Evolutionary conservation across 805 yeast genomes (phyloP), one percentile per base, ranked within the genome.

Genomic region (Monosporozyma unispora): DNA sequence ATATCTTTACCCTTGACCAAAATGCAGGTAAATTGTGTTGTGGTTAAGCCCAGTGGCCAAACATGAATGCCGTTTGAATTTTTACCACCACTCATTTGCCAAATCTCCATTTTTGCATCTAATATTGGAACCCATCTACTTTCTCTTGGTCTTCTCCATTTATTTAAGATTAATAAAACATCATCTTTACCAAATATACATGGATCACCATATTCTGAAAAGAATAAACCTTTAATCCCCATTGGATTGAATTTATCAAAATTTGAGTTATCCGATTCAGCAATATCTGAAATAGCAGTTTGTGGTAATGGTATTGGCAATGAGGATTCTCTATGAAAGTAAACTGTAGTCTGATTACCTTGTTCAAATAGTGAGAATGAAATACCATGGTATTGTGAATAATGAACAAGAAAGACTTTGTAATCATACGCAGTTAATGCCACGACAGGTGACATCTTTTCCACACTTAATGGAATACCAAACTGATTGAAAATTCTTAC

Each of bases 131-230:
- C 72, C 97, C 98, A 91, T 52, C 81, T 74, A 2, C 95, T 81
- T 62, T 89, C 93, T 33, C 75, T 65, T 0, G 84, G 72, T 21
- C 76, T 78, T 57, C 96, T 74, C 96, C 97, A 91, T 55, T 82
- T 79, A 22, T 82, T 73, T 19, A 93, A 70, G 0, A 87, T 78
- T 29, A 85, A 65, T 37, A 93, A 71, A 10, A 81, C 76, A 52
- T 88, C 88, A 54, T 83, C 89, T 29, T 74, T 71, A n/a, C 95
- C 96, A 49, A 82, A 84, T 6, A 90, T 64, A 54, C 93, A 85
- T 0, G 99, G 99, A 64, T 91, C 97, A 19, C 96, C 96, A 58
- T 78, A 82, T 43, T 82, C 82, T 41, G 87, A 84, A 71, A 91
- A 93, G 60, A 93, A 89, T n/a, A 87, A 63, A 2, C 90, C 83